Percentiles rank a stretch among this genome's conserved stretches.
These are phyloP conservation scores for Waitea zeae DNA, from an alignment of 1,284 basidiomycete genomes.

Conservation along the genomic window DNA sequence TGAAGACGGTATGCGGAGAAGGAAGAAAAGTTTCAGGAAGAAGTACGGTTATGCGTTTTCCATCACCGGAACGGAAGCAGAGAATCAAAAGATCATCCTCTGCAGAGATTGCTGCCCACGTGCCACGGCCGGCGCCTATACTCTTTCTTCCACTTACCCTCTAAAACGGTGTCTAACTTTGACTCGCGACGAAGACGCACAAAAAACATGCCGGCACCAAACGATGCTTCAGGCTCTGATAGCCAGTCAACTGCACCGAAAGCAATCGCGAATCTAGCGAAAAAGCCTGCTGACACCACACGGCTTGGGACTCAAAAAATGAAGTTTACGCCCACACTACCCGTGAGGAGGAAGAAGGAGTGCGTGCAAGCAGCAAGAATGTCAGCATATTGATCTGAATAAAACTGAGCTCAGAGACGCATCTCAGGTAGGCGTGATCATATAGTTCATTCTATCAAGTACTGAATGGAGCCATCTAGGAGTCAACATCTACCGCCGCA, in stretches of 20 bases:
- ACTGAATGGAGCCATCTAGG: neutral
- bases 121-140: neutral
- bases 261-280: conserved; percentile 57
- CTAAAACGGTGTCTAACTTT: too few relatives aligned
- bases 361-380: conserved; percentile 20
- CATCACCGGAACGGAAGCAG: too few relatives aligned
- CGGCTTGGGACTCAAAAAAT: conserved; percentile 55
- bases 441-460: neutral
- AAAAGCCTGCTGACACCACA: conserved; percentile 52
- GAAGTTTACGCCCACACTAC: conserved; percentile 65
- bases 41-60: too few relatives aligned
- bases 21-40: too few relatives aligned
- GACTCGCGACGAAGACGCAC: too few relatives aligned
- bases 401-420: conserved; percentile 25
- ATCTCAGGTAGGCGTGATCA: conserved; percentile 6
- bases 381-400: conserved; percentile 6
- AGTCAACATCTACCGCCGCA: neutral
- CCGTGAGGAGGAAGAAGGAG: conserved; percentile 58
- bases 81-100: neutral
- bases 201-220: neutral
- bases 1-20: too few relatives aligned
- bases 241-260: conserved; percentile 16
- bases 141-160: neutral
- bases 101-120: neutral
- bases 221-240: neutral